Evolutionary conservation across 768 basidiomycete genomes (phyloP).

Genomic region (Phanerochaete carnosa): DNA sequence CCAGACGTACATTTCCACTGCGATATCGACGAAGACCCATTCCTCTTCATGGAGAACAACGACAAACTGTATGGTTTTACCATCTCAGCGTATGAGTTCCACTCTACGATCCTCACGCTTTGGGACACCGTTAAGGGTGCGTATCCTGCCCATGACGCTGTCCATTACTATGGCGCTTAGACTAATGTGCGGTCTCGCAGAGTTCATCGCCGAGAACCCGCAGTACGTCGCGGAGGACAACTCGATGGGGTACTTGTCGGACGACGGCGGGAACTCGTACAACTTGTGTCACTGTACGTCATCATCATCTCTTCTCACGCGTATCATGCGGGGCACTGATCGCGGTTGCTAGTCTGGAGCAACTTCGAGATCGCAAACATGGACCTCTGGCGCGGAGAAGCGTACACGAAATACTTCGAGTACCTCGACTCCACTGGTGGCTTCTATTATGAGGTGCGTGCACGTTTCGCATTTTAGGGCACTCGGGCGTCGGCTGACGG

Average conservation of each 20-base stretch:
- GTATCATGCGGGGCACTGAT: neutral
- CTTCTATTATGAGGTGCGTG: constrained; percentile 82
- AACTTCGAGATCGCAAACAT: constrained; percentile 84
- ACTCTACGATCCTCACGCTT: constrained; percentile 58
- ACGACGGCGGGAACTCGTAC: constrained; percentile 61
- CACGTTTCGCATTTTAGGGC: neutral
- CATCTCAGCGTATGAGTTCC: constrained; percentile 61
- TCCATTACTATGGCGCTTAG: constrained; percentile 29
- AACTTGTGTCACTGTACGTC: constrained; percentile 63
- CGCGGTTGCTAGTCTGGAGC: constrained; percentile 44
- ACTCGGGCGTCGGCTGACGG: neutral
- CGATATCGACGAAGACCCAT: constrained; percentile 63
- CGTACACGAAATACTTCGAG: constrained; percentile 82
- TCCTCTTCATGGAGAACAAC: constrained; percentile 67
- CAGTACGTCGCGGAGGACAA: constrained; percentile 55
- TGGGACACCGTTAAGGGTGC: constrained; percentile 58
- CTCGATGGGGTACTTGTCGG: constrained; percentile 60
- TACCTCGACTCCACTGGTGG: constrained; percentile 80
- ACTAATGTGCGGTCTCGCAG: constrained; percentile 35
- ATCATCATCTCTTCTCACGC: neutral
- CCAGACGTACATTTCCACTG: constrained; percentile 78
- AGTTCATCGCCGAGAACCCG: constrained; percentile 52
- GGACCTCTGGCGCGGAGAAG: constrained; percentile 83
- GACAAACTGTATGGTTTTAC: constrained; percentile 71
- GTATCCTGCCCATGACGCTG: constrained; percentile 28